A percentile compares a stretch with the other conserved stretches of the same genome.
Evolutionary conservation across 2,329 filamentous ascomycete genomes (phyloP).

Genomic region (Beauveria sp.): DNA sequence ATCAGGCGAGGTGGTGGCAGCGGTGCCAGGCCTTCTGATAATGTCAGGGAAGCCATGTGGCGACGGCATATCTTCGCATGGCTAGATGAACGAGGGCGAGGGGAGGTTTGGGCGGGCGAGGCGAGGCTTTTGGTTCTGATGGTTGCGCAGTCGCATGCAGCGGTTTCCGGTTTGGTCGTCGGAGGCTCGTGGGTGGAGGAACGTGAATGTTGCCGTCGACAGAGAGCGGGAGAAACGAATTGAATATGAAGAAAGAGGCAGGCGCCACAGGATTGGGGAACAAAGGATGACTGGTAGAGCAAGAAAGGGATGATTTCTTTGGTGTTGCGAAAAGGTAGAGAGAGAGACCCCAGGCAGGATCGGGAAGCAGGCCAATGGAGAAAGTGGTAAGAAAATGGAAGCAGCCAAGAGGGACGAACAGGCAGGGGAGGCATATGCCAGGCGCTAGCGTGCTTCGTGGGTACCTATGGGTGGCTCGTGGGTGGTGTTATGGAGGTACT

Average conservation of each 20-base stretch:
- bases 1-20: constrained; percentile 7
- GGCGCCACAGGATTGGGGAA: not conserved
- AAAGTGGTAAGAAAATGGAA: not conserved
- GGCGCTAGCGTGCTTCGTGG: not conserved
- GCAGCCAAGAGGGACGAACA: constrained; percentile 2
- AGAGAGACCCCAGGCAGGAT: not conserved
- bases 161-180: not conserved
- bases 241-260: not conserved
- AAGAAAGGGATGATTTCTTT: not conserved
- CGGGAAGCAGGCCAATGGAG: not conserved
- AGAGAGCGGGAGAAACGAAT: not conserved
- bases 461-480: not conserved
- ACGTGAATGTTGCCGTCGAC: not conserved
- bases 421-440: not conserved
- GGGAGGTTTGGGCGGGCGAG: not conserved
- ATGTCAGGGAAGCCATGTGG: constrained; percentile 20
- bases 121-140: not conserved
- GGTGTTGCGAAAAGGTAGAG: not conserved
- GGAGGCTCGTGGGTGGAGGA: not conserved
- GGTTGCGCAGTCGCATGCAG: constrained; percentile 6
- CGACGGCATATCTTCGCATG: constrained; percentile 25
- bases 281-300: not conserved
- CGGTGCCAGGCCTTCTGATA: constrained; percentile 17
- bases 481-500: not conserved
- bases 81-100: constrained; percentile 7